phyloP scores from a whole-genome alignment of 495 filamentous ascomycete species.

The Daldinia childiae region DNA sequence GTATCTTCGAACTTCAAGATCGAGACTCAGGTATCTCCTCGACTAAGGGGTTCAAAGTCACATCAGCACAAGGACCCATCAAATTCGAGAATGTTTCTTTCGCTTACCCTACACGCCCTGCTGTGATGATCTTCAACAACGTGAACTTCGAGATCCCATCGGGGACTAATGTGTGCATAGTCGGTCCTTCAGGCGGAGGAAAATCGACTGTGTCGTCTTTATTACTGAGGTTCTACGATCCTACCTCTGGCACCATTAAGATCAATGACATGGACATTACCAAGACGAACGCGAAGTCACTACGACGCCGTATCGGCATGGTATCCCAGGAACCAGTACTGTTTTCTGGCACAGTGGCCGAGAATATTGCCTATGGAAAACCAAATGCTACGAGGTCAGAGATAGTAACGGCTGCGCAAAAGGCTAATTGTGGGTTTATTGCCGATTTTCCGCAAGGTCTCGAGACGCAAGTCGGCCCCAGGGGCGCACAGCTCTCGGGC shows the following conservation, averaged over 20 bases:
- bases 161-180: conserved; percentile 93
- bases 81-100: conserved; percentile 85
- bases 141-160: conserved; percentile 91
- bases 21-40: conserved; percentile 85
- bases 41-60: conserved; percentile 79
- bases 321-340: conserved; percentile 96
- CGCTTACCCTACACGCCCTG: conserved; percentile 89
- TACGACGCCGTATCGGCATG: conserved; percentile 93
- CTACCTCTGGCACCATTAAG: conserved; percentile 76
- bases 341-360: conserved; percentile 93
- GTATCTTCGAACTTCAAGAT: conserved; percentile 95
- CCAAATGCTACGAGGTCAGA: conserved; percentile 80
- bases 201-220: conserved; percentile 94
- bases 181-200: conserved; percentile 92
- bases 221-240: conserved; percentile 89
- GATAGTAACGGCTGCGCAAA: conserved; percentile 85
- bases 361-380: conserved; percentile 95
- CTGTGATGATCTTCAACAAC: conserved; percentile 88
- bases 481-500: conserved; percentile 92
- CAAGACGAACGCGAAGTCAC: conserved; percentile 89
- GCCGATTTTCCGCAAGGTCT: conserved; percentile 95
- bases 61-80: conserved; percentile 85
- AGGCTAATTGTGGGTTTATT: conserved; percentile 98
- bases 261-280: conserved; percentile 88
- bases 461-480: conserved; percentile 90